Percentiles rank a stretch among this genome's conserved stretches.
These are phyloP conservation scores for Lepidium aucheri DNA, from an alignment of 345 rosid genomes.

Conservation along the genomic window DNA sequence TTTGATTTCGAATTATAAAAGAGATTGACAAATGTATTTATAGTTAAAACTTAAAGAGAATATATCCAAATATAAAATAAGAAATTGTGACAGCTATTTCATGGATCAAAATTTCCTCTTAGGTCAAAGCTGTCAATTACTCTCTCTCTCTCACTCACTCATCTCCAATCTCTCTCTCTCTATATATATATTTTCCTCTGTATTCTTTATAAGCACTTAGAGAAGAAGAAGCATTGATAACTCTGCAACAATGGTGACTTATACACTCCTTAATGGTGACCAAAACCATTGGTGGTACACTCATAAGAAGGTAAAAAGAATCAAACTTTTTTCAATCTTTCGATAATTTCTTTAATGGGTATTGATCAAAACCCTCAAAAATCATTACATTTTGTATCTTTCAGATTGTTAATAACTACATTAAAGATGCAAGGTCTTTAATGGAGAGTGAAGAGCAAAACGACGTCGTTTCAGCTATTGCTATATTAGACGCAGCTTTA, in stretches of 20 bases:
- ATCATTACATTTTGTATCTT: background rate
- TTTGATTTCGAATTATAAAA: background rate
- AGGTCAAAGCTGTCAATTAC: slow-evolving; percentile 79
- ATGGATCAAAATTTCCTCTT: slow-evolving; percentile 62
- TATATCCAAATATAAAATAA: slow-evolving; percentile 9
- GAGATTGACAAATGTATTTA: background rate
- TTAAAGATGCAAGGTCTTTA: slow-evolving; percentile 54
- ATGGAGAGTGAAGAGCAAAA: slow-evolving; percentile 49
- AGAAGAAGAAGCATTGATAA: slow-evolving; percentile 17
- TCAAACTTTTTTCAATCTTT: background rate
- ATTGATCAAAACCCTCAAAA: background rate
- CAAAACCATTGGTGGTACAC: slow-evolving; percentile 90
- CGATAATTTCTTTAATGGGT: background rate
- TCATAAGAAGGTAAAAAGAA: slow-evolving; percentile 53
- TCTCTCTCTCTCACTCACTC: background rate
- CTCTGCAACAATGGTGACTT: slow-evolving; percentile 24
- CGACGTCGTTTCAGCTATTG: slow-evolving; percentile 51
- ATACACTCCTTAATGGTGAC: slow-evolving; percentile 32
- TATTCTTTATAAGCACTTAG: slow-evolving; percentile 23
- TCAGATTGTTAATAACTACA: slow-evolving; percentile 59
- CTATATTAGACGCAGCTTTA: slow-evolving; percentile 59
- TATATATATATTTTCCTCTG: slow-evolving; percentile 6
- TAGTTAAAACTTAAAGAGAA: background rate
- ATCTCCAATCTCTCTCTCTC: background rate
- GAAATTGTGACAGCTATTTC: slow-evolving; percentile 30